Evolutionary conservation across 1,284 basidiomycete species (phyloP).

Genomic region (Trametes pubescens): DNA sequence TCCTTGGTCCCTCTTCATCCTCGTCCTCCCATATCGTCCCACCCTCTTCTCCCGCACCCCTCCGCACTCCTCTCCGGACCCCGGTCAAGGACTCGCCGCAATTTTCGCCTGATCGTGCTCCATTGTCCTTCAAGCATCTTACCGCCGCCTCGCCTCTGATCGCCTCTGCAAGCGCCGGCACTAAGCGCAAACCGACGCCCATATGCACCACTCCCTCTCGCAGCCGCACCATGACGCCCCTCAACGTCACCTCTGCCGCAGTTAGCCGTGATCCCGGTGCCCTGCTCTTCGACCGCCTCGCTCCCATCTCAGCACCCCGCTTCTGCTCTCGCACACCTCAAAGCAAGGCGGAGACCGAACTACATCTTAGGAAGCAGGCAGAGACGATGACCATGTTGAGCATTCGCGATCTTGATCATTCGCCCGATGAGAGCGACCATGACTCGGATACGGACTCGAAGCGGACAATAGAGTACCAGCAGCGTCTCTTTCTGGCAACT

Average conservation of each 20-base stretch:
- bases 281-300: slow-evolving; percentile 64
- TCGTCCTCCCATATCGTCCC: slow-evolving; percentile 50
- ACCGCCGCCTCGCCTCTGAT: slow-evolving; percentile 34
- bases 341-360: slow-evolving; percentile 69
- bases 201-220: slow-evolving; percentile 52
- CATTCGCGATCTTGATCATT: slow-evolving; percentile 61
- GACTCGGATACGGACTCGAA: slow-evolving; percentile 58
- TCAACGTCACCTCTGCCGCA: slow-evolving; percentile 41
- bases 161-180: slow-evolving; percentile 47
- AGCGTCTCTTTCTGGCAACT: slow-evolving; percentile 35
- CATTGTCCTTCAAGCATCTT: slow-evolving; percentile 44
- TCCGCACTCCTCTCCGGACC: slow-evolving; percentile 55
- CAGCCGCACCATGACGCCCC: slow-evolving; percentile 44
- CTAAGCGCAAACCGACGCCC: slow-evolving; percentile 74
- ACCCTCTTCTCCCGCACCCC: slow-evolving; percentile 43
- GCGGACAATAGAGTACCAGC: slow-evolving; percentile 44
- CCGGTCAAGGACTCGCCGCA: slow-evolving; percentile 54
- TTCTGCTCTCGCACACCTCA: slow-evolving; percentile 64
- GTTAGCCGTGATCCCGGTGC: slow-evolving; percentile 30
- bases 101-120: slow-evolving; percentile 38
- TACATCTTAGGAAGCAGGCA: slow-evolving; percentile 65
- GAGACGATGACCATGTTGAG: slow-evolving; percentile 72
- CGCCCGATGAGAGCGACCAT: slow-evolving; percentile 53
- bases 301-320: slow-evolving; percentile 66
- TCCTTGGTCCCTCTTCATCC: slow-evolving; percentile 55